Conservation (phyloP, 129 eudicot species). For the Gnaphalium uliginosum region DNA sequence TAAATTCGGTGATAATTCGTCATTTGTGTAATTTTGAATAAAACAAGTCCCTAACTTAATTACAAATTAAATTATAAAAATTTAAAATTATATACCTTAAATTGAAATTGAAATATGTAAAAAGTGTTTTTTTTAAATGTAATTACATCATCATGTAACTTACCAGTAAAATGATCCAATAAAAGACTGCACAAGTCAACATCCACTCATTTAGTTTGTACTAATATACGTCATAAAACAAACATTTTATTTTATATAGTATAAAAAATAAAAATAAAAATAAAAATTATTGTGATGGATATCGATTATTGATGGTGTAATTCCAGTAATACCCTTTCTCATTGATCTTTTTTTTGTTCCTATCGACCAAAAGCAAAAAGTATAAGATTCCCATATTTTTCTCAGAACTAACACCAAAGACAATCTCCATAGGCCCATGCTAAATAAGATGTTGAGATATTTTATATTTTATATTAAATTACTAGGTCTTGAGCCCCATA, state of each 20-base stretch:
- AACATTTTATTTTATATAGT: neutral
- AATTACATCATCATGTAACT: no score
- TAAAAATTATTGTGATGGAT: neutral
- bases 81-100: no score
- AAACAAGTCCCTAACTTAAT: no score
- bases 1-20: no score
- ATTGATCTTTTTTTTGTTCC: constrained; percentile 15
- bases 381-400: constrained; percentile 6
- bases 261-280: neutral
- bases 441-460: no score
- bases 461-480: no score
- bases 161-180: no score
- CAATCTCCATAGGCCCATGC: neutral
- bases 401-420: neutral
- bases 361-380: constrained; percentile 16
- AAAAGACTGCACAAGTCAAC: neutral
- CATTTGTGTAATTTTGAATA: no score
- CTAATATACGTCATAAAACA: neutral
- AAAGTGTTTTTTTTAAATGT: no score
- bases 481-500: no score
- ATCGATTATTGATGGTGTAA: neutral
- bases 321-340: constrained; percentile 7
- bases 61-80: no score
- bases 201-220: constrained; percentile 4
- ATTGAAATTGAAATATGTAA: no score